Evolutionary conservation across 352 stramenopile genomes (phyloP).

Genomic region (Phytophthora rubi): DNA sequence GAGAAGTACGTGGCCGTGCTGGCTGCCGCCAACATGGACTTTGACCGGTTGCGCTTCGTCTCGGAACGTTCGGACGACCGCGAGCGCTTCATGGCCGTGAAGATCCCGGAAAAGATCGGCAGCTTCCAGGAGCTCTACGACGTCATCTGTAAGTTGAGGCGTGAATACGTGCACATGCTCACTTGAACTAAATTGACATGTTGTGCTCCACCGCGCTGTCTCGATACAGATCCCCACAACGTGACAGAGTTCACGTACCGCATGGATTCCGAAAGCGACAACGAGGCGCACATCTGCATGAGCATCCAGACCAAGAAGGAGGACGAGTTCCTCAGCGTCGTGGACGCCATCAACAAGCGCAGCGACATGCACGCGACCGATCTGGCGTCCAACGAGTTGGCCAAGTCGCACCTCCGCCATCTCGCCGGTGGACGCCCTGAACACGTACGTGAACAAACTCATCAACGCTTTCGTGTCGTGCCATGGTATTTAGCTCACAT

Average conservation of each 20-base stretch:
- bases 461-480: too few species aligned
- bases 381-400: constrained; percentile 96
- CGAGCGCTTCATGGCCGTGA: constrained; percentile 95
- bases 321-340: constrained; percentile 63
- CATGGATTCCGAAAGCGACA: constrained; percentile 78
- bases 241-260: constrained; percentile 99
- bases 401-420: constrained; percentile 96
- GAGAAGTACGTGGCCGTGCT: constrained; percentile 95
- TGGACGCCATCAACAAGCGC: constrained; percentile 70
- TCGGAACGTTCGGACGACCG: constrained; percentile 89
- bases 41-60: constrained; percentile 98
- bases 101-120: constrained; percentile 95
- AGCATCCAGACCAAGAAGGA: constrained; percentile 93
- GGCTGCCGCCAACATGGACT: constrained; percentile 99
- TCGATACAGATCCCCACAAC: constrained; percentile 67
- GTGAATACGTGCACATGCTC: background rate
- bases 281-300: constrained; percentile 93
- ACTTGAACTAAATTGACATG: constrained; percentile 2
- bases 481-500: too few species aligned
- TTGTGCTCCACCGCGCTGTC: background rate
- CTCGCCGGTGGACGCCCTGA: constrained; percentile 92
- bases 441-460: constrained; percentile 44
- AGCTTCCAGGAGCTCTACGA: constrained; percentile 89
- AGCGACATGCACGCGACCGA: constrained; percentile 93
- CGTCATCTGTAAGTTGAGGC: constrained; percentile 63